phyloP scores from a whole-genome alignment of 805 yeast species.

The Metschnikowia anglica region DNA sequence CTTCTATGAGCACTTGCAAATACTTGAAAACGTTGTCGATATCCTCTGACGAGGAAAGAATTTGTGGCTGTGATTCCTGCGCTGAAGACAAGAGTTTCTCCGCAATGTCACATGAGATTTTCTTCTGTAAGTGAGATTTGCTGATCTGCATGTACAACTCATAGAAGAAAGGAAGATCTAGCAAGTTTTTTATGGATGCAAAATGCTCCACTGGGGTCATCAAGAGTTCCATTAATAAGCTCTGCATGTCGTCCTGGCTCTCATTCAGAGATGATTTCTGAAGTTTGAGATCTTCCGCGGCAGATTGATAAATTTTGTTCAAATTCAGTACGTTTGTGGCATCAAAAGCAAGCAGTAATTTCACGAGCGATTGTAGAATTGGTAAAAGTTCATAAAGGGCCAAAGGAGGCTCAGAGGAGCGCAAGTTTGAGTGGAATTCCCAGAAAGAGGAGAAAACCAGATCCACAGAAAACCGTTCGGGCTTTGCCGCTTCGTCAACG shows the following conservation, averaged over 20 bases:
- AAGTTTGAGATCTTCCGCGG: slow-evolving; percentile 39
- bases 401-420: slow-evolving; percentile 61
- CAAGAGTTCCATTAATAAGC: slow-evolving; percentile 47
- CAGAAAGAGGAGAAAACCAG: slow-evolving; percentile 63
- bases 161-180: slow-evolving; percentile 49
- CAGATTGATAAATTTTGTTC: slow-evolving; percentile 59
- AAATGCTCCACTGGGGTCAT: slow-evolving; percentile 50
- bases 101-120: slow-evolving; percentile 61
- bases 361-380: slow-evolving; percentile 63
- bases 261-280: slow-evolving; percentile 1
- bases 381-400: slow-evolving; percentile 63
- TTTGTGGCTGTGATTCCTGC: slow-evolving; percentile 28
- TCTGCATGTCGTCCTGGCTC: slow-evolving; percentile 18
- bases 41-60: slow-evolving; percentile 38
- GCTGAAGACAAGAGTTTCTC: slow-evolving; percentile 48
- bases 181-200: slow-evolving; percentile 38
- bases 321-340: slow-evolving; percentile 60
- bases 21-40: slow-evolving; percentile 61
- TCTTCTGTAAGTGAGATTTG: slow-evolving; percentile 49
- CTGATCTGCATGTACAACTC: slow-evolving; percentile 53
- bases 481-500: slow-evolving; percentile 1
- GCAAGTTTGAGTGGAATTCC: slow-evolving; percentile 57
- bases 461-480: slow-evolving; percentile 19
- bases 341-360: slow-evolving; percentile 64
- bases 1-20: slow-evolving; percentile 52